These are phyloP conservation scores for Lathyrus tuberosus DNA, from an alignment of 306 rosid species.

Conservation along the genomic window DNA sequence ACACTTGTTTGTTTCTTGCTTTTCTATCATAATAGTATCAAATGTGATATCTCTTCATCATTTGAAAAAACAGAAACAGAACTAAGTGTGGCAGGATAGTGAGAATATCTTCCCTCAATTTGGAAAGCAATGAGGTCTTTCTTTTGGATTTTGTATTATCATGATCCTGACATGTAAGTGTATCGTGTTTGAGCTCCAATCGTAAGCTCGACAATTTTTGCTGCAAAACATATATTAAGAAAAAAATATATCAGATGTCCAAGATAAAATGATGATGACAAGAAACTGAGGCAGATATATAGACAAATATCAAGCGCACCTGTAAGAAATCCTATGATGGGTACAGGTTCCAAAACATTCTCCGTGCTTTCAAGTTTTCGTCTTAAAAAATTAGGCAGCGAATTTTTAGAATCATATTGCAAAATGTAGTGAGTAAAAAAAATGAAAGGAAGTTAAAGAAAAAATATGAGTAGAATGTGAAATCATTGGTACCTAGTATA, in stretches of 20 bases:
- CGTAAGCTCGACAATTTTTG: constrained; percentile 79
- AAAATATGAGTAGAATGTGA: constrained; percentile 18
- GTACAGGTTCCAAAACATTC: constrained; percentile 74
- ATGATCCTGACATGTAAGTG: constrained; percentile 88
- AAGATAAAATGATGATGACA: constrained; percentile 4
- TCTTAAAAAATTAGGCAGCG: constrained; percentile 48
- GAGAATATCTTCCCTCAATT: constrained; percentile 33
- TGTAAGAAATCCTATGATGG: constrained; percentile 78
- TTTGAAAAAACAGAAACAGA: constrained; percentile 20
- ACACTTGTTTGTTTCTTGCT: constrained; percentile 25
- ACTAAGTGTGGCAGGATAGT: constrained; percentile 18
- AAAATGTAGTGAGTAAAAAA: neutral
- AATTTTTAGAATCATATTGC: constrained; percentile 7
- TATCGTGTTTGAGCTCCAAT: constrained; percentile 91
- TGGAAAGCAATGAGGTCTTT: constrained; percentile 31
- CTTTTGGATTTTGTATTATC: constrained; percentile 37
- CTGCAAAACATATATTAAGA: constrained; percentile 47
- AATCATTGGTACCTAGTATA: constrained; percentile 62
- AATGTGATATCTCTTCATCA: constrained; percentile 19
- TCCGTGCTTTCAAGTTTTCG: constrained; percentile 67
- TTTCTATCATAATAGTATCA: constrained; percentile 19
- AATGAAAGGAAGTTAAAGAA: neutral
- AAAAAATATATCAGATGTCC: constrained; percentile 8
- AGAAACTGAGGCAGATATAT: constrained; percentile 11
- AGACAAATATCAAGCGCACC: constrained; percentile 47